A percentile compares a stretch with the other conserved stretches of the same genome.
phyloP scores from a whole-genome alignment of 1,139 yeast species.

The Wickerhamiella pararugosa region DNA sequence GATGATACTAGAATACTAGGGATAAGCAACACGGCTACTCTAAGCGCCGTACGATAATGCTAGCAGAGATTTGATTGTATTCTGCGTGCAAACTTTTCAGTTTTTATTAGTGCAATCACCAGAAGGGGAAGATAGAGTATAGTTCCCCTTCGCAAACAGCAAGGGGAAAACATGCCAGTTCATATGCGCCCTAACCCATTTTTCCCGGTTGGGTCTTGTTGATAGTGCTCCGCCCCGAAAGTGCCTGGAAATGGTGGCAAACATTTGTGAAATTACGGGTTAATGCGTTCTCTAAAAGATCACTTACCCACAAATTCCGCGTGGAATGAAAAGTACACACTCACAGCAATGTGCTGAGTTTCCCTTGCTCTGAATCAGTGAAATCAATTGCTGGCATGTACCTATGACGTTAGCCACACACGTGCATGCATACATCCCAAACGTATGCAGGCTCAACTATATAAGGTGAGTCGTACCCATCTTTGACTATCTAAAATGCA shows the following conservation, averaged over 20 bases:
- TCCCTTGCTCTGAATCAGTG: background rate
- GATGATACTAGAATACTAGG: no score
- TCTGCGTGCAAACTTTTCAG: no score
- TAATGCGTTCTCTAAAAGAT: background rate
- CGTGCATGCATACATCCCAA: conserved; percentile 1
- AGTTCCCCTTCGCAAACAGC: no score
- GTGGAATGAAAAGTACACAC: background rate
- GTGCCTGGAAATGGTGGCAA: background rate
- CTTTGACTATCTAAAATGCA: background rate
- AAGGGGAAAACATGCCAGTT: no score
- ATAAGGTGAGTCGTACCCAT: background rate
- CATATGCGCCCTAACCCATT: no score
- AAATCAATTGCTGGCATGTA: background rate
- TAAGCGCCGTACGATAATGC: no score
- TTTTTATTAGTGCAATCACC: no score
- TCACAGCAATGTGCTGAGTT: conserved; percentile 3
- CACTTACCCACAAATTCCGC: background rate
- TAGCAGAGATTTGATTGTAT: no score
- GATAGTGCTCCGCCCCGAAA: no score
- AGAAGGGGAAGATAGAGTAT: no score
- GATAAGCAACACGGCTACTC: no score
- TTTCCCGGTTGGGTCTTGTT: no score
- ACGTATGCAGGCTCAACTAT: background rate
- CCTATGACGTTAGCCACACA: background rate
- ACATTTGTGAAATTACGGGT: background rate